Conservation (phyloP, 2,329 filamentous ascomycete genomes). For the Fusarium tuaranense region DNA sequence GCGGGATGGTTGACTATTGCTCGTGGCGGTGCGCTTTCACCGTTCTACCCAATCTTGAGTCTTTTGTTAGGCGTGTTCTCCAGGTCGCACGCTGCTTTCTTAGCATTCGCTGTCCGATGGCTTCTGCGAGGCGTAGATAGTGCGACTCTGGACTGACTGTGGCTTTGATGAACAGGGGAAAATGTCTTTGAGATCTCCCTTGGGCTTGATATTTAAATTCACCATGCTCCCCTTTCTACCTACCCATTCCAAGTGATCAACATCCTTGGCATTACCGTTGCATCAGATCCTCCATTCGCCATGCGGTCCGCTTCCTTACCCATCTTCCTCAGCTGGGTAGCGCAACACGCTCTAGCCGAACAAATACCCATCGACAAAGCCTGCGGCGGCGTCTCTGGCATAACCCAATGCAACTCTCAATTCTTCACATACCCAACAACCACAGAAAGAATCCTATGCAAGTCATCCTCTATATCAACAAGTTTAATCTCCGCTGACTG, state of each 20-base stretch:
- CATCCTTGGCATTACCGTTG: neutral
- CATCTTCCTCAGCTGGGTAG: neutral
- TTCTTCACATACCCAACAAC: neutral
- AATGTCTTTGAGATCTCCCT: neutral
- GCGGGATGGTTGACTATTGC: neutral
- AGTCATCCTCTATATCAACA: too few relatives aligned
- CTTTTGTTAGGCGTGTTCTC: neutral
- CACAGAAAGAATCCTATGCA: neutral
- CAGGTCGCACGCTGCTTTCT: neutral
- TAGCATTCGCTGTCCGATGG: neutral
- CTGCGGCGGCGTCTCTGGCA: neutral
- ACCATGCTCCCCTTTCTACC: too few relatives aligned
- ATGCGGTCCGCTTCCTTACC: neutral
- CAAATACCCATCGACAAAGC: neutral
- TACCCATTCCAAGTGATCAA: neutral
- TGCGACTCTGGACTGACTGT: neutral
- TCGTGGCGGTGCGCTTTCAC: neutral
- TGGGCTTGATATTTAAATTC: neutral
- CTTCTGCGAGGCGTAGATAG: neutral
- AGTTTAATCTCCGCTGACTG: too few relatives aligned
- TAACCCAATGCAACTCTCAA: neutral
- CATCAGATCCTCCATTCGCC: neutral
- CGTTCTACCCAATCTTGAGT: neutral
- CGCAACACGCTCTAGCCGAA: neutral
- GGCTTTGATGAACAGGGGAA: neutral